phyloP scores from a whole-genome alignment of 345 rosid species.

The Lumnitzera littorea region DNA sequence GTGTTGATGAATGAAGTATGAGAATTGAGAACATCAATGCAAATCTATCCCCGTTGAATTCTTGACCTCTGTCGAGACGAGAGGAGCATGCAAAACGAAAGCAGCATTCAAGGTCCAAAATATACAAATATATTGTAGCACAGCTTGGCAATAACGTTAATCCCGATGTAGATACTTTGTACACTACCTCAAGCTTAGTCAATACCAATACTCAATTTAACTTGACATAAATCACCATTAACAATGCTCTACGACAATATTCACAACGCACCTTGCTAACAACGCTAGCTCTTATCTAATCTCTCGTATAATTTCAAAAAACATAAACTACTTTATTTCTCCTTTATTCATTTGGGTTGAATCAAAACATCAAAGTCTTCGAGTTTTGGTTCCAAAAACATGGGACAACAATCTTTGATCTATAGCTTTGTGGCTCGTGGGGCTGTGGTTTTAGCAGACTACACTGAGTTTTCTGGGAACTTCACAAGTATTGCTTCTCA shows the following conservation, averaged over 20 bases:
- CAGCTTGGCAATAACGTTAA: constrained; percentile 33
- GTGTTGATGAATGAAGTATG: no score
- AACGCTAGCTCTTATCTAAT: neutral
- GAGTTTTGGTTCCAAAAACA: constrained; percentile 2
- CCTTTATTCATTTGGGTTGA: constrained; percentile 2
- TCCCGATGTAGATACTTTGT: neutral
- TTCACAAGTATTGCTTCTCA: constrained; percentile 59
- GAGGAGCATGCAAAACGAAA: neutral
- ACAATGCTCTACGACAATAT: no score
- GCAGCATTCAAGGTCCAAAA: neutral
- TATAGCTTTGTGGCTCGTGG: constrained; percentile 71
- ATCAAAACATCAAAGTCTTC: constrained; percentile 6
- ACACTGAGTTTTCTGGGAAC: constrained; percentile 61
- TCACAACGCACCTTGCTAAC: neutral
- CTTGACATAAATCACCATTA: no score
- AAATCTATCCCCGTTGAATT: no score
- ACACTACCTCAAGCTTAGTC: no score
- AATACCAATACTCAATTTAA: no score
- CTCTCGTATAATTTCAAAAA: neutral
- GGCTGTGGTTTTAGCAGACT: constrained; percentile 51
- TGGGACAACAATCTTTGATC: constrained; percentile 69
- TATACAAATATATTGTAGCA: neutral
- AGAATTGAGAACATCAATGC: no score
- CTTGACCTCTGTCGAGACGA: neutral
- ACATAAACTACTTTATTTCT: neutral